phyloP scores from a whole-genome alignment of 2,329 filamentous ascomycete species.

The Xylaria multiplex region DNA sequence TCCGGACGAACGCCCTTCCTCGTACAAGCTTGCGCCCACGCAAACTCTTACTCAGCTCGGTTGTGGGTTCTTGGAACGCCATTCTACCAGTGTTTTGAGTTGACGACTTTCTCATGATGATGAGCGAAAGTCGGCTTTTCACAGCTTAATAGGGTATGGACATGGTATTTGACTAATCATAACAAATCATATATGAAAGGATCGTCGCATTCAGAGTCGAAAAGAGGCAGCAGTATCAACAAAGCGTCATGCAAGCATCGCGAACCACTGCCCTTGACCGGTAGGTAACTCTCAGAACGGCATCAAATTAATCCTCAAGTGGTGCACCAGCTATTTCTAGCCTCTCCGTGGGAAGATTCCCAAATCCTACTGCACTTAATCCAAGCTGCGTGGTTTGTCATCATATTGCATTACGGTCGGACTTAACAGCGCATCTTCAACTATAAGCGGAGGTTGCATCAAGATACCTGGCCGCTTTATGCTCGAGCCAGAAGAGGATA shows the following conservation, averaged over 20 bases:
- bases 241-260: conserved; percentile 24
- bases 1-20: conserved; percentile 14
- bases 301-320: conserved; percentile 1
- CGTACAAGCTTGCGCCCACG: conserved; percentile 3
- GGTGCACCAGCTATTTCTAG: conserved; percentile 9
- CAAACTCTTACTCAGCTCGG: conserved; percentile 32
- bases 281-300: background rate
- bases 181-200: conserved; percentile 17
- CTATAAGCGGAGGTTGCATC: conserved; percentile 22
- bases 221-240: background rate
- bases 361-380: background rate
- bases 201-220: background rate
- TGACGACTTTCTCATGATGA: conserved; percentile 3
- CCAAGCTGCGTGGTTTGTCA: conserved; percentile 25
- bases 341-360: background rate
- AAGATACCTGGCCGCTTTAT: conserved; percentile 11
- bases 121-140: conserved; percentile 18
- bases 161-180: conserved; percentile 21
- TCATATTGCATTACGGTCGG: background rate
- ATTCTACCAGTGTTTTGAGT: conserved; percentile 8
- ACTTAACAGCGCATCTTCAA: conserved; percentile 12
- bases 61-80: conserved; percentile 1
- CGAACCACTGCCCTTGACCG: conserved; percentile 27
- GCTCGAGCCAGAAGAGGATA: conserved; percentile 12
- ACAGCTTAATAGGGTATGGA: conserved; percentile 19